phyloP scores from a whole-genome alignment of 176 grass and related monocot species.

The maize (Zea mays) region Zm-B73-REFERENCE-NAM-5.0 NC_050096.1:10198001-10198500 shows the following conservation, averaged over 20 bases:
- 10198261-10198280: constrained; percentile 92
- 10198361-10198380: background rate
- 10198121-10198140: constrained; percentile 69
- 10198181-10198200: background rate
- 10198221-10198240: constrained; percentile 84
- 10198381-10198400: background rate
- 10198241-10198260: constrained; percentile 82
- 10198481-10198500: background rate
- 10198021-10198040: constrained; percentile 64
- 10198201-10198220: constrained; percentile 44
- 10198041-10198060: constrained; percentile 82
- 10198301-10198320: constrained; percentile 98
- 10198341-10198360: constrained; percentile 64
- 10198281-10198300: constrained; percentile 93
- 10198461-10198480: background rate
- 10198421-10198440: background rate
- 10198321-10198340: constrained; percentile 98
- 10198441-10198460: background rate
- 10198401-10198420: background rate
- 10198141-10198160: background rate
- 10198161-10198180: background rate
- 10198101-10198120: constrained; percentile 76
- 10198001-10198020: constrained; percentile 55
- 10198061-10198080: constrained; percentile 87
- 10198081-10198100: constrained; percentile 93